Evolutionary conservation across 176 grass and related monocot genomes (phyloP).

Genomic region (Echinochloa phyllopogon): DNA sequence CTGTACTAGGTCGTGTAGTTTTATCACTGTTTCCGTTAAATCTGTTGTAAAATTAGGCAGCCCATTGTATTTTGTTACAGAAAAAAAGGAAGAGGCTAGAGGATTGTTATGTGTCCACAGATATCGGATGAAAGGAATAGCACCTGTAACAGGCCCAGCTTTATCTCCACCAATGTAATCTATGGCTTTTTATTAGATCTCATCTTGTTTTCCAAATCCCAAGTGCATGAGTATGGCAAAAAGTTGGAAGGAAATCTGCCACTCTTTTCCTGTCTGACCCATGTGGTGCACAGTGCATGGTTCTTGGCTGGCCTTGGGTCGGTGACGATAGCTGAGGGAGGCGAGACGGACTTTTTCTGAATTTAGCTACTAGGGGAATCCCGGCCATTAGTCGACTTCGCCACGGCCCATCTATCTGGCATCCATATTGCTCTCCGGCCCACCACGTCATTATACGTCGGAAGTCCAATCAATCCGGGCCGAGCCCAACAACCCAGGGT

Average conservation of each 20-base stretch:
- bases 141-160: not conserved
- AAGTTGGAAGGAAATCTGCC: not conserved
- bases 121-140: slow-evolving; percentile 1
- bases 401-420: not conserved
- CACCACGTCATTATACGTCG: not conserved
- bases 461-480: not conserved
- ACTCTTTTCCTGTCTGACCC: too few species aligned
- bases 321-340: not conserved
- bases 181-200: not conserved
- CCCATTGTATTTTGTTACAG: not conserved
- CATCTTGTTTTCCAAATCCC: not conserved
- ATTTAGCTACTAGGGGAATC: too few species aligned
- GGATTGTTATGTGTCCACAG: not conserved
- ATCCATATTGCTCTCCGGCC: not conserved
- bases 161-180: not conserved
- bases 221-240: not conserved
- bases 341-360: too few species aligned
- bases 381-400: too few species aligned
- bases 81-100: not conserved
- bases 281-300: not conserved
- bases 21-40: not conserved
- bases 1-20: slow-evolving; percentile 1
- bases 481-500: not conserved
- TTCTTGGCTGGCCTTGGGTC: not conserved
- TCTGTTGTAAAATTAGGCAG: slow-evolving; percentile 41